Conservation (phyloP, 2,329 filamentous ascomycete species). For the Arthrobotrys pseudoclavata region DNA sequence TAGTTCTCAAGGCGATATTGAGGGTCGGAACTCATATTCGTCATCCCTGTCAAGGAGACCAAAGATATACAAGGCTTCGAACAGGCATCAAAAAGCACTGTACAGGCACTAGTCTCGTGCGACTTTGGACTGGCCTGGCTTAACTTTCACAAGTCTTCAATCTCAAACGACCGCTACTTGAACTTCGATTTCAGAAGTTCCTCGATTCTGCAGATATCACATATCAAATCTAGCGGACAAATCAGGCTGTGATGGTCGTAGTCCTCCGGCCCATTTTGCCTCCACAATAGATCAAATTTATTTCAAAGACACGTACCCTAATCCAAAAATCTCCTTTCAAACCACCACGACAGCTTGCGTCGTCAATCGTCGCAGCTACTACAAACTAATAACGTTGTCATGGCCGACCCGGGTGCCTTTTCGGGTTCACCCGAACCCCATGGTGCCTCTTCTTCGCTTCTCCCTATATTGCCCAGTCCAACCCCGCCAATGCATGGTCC, state of each 20-base stretch:
- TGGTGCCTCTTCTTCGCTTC: slow-evolving; percentile 14
- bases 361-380: slow-evolving; percentile 22
- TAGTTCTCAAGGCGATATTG: slow-evolving; percentile 6
- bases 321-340: slow-evolving; percentile 15
- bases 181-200: slow-evolving; percentile 24
- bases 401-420: slow-evolving; percentile 32
- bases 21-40: background rate
- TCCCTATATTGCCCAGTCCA: slow-evolving; percentile 37
- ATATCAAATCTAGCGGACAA: slow-evolving; percentile 47
- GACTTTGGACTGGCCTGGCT: slow-evolving; percentile 19
- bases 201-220: slow-evolving; percentile 37
- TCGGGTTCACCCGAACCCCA: slow-evolving; percentile 38
- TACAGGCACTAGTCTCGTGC: background rate
- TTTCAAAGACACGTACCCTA: slow-evolving; percentile 39
- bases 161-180: slow-evolving; percentile 23
- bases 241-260: slow-evolving; percentile 43
- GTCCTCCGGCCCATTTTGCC: slow-evolving; percentile 38
- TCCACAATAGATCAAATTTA: slow-evolving; percentile 43
- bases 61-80: slow-evolving; percentile 29
- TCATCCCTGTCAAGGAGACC: slow-evolving; percentile 3
- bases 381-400: slow-evolving; percentile 38
- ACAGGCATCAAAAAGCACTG: slow-evolving; percentile 28
- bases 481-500: slow-evolving; percentile 17
- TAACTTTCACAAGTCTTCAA: slow-evolving; percentile 23
- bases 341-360: slow-evolving; percentile 13